Conservation (phyloP, 108 stramenopile genomes). For the Nitzschia sp. region DNA sequence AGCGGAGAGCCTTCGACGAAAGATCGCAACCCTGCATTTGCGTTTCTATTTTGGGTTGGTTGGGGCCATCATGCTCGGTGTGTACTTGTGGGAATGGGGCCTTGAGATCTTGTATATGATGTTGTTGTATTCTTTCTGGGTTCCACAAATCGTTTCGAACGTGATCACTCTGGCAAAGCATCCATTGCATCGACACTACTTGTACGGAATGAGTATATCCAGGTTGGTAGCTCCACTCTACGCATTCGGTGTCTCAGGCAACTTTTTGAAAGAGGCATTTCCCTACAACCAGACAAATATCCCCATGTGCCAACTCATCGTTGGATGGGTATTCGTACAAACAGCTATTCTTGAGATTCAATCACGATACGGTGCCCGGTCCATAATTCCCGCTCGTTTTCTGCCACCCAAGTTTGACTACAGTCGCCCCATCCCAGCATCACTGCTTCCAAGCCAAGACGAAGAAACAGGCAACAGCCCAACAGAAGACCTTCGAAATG, state of each 20-base stretch:
- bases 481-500: constrained; percentile 17
- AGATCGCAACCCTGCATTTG: constrained; percentile 80
- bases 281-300: constrained; percentile 63
- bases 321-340: constrained; percentile 86
- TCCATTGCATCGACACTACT: constrained; percentile 80
- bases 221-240: constrained; percentile 89
- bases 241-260: constrained; percentile 79
- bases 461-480: constrained; percentile 4
- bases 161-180: constrained; percentile 74
- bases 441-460: constrained; percentile 46
- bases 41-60: constrained; percentile 88
- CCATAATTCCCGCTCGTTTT: constrained; percentile 89
- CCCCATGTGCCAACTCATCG: constrained; percentile 64
- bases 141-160: constrained; percentile 92
- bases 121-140: constrained; percentile 92
- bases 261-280: constrained; percentile 85
- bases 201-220: constrained; percentile 87
- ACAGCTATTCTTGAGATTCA: constrained; percentile 77
- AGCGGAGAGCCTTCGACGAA: constrained; percentile 61
- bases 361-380: constrained; percentile 83
- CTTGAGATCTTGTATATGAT: constrained; percentile 64
- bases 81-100: constrained; percentile 38
- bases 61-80: constrained; percentile 63
- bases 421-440: constrained; percentile 81
- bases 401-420: constrained; percentile 94